Evolutionary conservation across 2,329 filamentous ascomycete genomes (phyloP).

Genomic region (Aspergillus fijiensis): DNA sequence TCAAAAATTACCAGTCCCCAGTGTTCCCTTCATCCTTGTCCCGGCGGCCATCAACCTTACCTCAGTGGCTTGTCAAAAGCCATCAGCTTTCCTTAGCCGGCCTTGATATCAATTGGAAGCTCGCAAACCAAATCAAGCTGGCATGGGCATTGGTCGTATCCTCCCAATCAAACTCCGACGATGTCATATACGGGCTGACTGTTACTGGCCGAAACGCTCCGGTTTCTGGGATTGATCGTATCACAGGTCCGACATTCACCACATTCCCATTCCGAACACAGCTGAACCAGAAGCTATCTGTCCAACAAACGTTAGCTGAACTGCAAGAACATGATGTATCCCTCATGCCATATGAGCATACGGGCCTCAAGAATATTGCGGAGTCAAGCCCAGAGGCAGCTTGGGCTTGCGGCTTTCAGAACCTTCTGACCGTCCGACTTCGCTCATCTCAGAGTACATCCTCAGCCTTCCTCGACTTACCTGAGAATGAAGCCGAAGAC

Average conservation of each 20-base stretch:
- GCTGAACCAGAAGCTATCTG: not conserved
- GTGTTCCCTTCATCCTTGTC: too few species aligned
- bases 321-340: not conserved
- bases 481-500: too few species aligned
- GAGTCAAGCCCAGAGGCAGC: not conserved
- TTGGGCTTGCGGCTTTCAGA: not conserved
- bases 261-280: conserved; percentile 40
- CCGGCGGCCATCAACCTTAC: too few species aligned
- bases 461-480: too few species aligned
- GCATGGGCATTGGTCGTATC: conserved; percentile 41
- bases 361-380: not conserved
- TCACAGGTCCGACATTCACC: conserved; percentile 42
- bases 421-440: not conserved
- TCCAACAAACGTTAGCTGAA: not conserved
- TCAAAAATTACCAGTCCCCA: too few species aligned
- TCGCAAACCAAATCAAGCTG: conserved; percentile 6
- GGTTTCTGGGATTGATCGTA: conserved; percentile 37
- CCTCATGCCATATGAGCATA: not conserved
- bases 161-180: conserved; percentile 35
- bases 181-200: conserved; percentile 42
- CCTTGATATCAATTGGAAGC: too few species aligned
- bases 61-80: too few species aligned
- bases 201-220: conserved; percentile 41
- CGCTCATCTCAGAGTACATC: not conserved
- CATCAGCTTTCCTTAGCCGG: too few species aligned